Conservation (phyloP, 2,329 filamentous ascomycete genomes). For the Aspergillus nomiae region DNA sequence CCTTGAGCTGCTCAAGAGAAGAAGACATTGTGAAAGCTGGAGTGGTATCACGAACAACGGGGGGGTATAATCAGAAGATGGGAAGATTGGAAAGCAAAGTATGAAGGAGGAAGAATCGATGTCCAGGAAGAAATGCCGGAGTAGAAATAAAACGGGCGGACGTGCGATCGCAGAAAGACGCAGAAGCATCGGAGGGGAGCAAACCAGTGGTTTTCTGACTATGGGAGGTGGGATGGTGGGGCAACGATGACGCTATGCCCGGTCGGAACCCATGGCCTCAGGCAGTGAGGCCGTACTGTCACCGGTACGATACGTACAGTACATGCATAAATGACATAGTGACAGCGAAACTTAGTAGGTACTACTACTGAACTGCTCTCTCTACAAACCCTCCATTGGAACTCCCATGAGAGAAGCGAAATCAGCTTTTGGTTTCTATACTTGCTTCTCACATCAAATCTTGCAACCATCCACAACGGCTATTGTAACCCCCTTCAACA, state of each 20-base stretch:
- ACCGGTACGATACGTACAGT: neutral
- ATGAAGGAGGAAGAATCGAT: conserved; percentile 12
- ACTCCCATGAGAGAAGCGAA: neutral
- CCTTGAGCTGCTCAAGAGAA: conserved; percentile 96
- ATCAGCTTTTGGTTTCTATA: neutral
- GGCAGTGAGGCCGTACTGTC: neutral
- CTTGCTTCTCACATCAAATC: neutral
- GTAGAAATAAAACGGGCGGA: conserved; percentile 13
- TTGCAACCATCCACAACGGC: neutral
- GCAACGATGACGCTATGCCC: conserved; percentile 25
- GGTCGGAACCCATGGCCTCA: neutral
- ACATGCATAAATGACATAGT: neutral
- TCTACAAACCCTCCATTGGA: neutral
- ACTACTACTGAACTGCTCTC: too few species aligned
- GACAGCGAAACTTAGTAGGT: neutral
- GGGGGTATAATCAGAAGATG: conserved; percentile 1
- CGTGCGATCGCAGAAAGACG: conserved; percentile 15
- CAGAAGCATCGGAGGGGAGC: conserved; percentile 7
- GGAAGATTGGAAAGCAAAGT: conserved; percentile 11
- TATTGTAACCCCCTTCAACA: neutral
- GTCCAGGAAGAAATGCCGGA: conserved; percentile 10
- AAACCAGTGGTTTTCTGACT: neutral
- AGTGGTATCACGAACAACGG: conserved; percentile 3
- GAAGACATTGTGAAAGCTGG: conserved; percentile 66
- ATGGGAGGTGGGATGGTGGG: conserved; percentile 23